Evolutionary conservation across 1,139 yeast genomes (phyloP).

Genomic region (Suhomyces guaymorum): DNA sequence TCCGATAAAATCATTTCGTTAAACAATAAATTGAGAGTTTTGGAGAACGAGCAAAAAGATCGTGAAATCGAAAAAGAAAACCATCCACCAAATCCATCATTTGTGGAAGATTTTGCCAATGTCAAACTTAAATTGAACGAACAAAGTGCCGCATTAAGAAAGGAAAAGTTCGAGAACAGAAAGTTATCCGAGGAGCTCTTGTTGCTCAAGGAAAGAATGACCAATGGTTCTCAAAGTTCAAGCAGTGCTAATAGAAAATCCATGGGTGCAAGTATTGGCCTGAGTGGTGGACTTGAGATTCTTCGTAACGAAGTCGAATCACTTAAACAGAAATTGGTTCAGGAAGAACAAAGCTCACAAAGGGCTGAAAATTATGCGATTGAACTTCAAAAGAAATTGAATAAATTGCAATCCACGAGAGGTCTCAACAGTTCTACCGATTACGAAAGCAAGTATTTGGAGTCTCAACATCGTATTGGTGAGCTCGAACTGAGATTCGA

Average conservation of each 20-base stretch:
- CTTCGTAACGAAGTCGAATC: constrained; percentile 38
- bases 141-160: constrained; percentile 50
- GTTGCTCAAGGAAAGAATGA: constrained; percentile 49
- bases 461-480: constrained; percentile 36
- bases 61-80: constrained; percentile 35
- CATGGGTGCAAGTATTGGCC: constrained; percentile 33
- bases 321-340: constrained; percentile 38
- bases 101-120: constrained; percentile 49
- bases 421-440: constrained; percentile 38
- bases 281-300: constrained; percentile 23
- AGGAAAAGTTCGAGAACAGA: constrained; percentile 55
- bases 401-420: constrained; percentile 44
- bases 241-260: no score
- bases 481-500: constrained; percentile 38
- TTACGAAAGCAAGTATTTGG: constrained; percentile 40
- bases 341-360: constrained; percentile 44
- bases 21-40: constrained; percentile 24
- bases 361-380: constrained; percentile 51
- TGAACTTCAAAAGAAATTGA: constrained; percentile 47
- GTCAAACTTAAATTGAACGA: constrained; percentile 57
- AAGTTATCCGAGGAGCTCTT: constrained; percentile 59
- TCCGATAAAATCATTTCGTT: constrained; percentile 28
- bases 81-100: constrained; percentile 36
- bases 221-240: constrained; percentile 18
- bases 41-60: constrained; percentile 7